These are phyloP conservation scores for Madurella fahalii DNA, from an alignment of 2,329 filamentous ascomycete species.

Conservation along the genomic window DNA sequence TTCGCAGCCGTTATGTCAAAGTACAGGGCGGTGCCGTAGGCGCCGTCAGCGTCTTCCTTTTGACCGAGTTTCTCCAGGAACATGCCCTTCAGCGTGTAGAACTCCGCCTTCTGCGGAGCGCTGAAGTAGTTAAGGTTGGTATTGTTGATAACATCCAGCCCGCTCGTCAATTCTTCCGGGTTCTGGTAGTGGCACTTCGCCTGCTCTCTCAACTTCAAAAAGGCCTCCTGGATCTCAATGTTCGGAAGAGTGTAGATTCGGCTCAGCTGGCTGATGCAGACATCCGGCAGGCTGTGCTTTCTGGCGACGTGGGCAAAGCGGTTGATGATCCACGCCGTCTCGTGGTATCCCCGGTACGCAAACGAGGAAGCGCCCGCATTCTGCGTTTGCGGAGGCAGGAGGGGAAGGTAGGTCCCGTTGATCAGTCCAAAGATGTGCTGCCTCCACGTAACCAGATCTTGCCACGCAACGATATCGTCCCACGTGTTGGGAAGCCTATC, in stretches of 20 bases:
- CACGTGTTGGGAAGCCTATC: constrained; percentile 95
- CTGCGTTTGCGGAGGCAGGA: constrained; percentile 75
- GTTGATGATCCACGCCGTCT: constrained; percentile 99
- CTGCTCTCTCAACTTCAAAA: constrained; percentile 96
- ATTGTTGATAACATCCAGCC: constrained; percentile 97
- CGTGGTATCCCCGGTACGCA: constrained; percentile 94
- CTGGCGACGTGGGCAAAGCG: constrained; percentile 95
- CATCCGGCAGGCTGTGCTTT: constrained; percentile 93
- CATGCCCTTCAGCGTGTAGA: constrained; percentile 99
- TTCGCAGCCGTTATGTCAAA: constrained; percentile 95
- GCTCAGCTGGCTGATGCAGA: constrained; percentile 94
- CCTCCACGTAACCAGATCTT: constrained; percentile 98
- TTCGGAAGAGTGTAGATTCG: constrained; percentile 98
- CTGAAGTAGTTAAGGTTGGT: constrained; percentile 99
- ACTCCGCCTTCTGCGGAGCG: constrained; percentile 92
- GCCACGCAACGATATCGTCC: constrained; percentile 99
- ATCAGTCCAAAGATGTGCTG: constrained; percentile 99
- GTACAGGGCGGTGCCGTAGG: constrained; percentile 91
- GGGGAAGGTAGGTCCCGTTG: constrained; percentile 84
- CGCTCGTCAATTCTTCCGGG: constrained; percentile 82
- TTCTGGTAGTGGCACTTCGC: constrained; percentile 99
- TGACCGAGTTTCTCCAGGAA: constrained; percentile 92
- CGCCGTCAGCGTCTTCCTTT: constrained; percentile 85
- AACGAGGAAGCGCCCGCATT: constrained; percentile 88
- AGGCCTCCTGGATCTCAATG: constrained; percentile 98